phyloP scores from a whole-genome alignment of 1,284 basidiomycete species.

The Naganishia cerealis region DNA sequence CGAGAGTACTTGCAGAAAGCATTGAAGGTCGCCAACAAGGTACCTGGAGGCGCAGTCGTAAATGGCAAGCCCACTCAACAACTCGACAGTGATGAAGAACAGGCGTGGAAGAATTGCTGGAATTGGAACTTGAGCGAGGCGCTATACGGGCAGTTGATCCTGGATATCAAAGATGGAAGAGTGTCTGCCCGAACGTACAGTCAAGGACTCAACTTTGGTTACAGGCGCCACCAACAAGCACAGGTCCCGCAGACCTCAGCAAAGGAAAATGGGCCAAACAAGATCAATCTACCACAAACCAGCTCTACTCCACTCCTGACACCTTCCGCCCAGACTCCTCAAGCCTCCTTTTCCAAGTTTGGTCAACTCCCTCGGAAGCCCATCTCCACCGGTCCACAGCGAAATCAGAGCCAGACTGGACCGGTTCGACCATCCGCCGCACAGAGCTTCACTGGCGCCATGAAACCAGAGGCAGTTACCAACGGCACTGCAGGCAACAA shows the following conservation, averaged over 20 bases:
- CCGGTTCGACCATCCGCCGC: constrained; percentile 29
- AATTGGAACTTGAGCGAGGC: constrained; percentile 98
- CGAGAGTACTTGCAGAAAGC: constrained; percentile 85
- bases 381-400: constrained; percentile 12
- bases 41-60: constrained; percentile 53
- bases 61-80: constrained; percentile 2
- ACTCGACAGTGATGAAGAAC: constrained; percentile 63
- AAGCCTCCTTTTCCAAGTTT: constrained; percentile 20
- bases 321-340: constrained; percentile 10
- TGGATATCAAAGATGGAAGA: constrained; percentile 87
- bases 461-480: constrained; percentile 1
- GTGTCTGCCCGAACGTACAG: constrained; percentile 88
- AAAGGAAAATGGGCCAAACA: constrained; percentile 41
- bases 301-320: constrained; percentile 34
- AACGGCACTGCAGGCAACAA: constrained; percentile 13
- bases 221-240: constrained; percentile 43
- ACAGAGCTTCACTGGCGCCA: neutral
- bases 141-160: constrained; percentile 79
- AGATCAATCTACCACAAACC: constrained; percentile 41
- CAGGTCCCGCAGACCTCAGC: constrained; percentile 20
- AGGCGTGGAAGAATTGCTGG: constrained; percentile 97
- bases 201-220: constrained; percentile 93
- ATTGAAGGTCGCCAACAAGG: constrained; percentile 68
- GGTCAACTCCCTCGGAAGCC: constrained; percentile 25
- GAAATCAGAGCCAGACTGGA: constrained; percentile 23